These are phyloP conservation scores for Colletotrichum incanum DNA, from an alignment of 2,329 filamentous ascomycete genomes.

Conservation along the genomic window DNA sequence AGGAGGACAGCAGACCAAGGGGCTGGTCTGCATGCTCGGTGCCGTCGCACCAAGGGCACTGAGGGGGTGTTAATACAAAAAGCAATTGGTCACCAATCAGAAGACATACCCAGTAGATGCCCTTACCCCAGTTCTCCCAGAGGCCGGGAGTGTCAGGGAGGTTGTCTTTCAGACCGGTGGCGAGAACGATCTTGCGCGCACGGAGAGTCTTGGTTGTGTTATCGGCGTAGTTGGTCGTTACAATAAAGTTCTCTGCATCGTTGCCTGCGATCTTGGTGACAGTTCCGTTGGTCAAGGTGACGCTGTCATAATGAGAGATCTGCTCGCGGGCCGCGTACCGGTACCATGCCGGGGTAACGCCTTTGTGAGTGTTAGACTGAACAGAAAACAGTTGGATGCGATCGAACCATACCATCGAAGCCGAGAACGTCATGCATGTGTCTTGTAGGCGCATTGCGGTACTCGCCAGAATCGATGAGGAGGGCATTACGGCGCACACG, in stretches of 20 bases:
- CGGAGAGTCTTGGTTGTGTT: slow-evolving; percentile 53
- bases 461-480: slow-evolving; percentile 71
- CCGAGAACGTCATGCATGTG: slow-evolving; percentile 75
- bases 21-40: slow-evolving; percentile 73
- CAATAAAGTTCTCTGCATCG: slow-evolving; percentile 63
- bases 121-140: slow-evolving; percentile 69
- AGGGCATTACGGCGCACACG: slow-evolving; percentile 70
- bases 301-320: slow-evolving; percentile 66
- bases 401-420: slow-evolving; percentile 65
- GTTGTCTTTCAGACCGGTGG: slow-evolving; percentile 70
- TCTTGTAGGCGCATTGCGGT: slow-evolving; percentile 70
- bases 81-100: too few species aligned
- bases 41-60: slow-evolving; percentile 76
- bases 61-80: background rate
- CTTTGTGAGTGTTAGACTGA: slow-evolving; percentile 52
- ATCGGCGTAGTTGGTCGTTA: slow-evolving; percentile 50
- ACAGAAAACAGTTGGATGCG: background rate
- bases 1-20: slow-evolving; percentile 66
- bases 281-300: slow-evolving; percentile 66
- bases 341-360: slow-evolving; percentile 69
- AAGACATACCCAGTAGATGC: slow-evolving; percentile 66
- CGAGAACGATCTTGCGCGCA: slow-evolving; percentile 70
- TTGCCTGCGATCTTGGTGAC: slow-evolving; percentile 60
- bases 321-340: slow-evolving; percentile 68
- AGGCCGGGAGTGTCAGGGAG: slow-evolving; percentile 71